phyloP scores from a whole-genome alignment of 139 green algal genomes.

The Edaphochlamys debaryana region DNA sequence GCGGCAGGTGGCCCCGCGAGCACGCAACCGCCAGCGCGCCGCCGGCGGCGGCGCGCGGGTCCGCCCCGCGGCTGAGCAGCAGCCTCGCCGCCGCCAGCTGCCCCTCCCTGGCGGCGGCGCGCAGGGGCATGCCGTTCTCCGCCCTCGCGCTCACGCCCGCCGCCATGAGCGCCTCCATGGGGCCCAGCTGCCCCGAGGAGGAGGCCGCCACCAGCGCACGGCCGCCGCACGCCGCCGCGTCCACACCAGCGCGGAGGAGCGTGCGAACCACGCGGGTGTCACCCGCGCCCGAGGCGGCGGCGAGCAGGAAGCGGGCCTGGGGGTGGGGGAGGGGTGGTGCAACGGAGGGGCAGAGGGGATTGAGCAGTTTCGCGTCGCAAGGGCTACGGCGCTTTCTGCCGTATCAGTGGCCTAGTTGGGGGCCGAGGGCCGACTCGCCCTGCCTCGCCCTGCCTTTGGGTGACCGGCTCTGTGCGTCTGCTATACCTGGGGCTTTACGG shows the following conservation, averaged over 20 bases:
- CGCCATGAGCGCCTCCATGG: constrained; percentile 3
- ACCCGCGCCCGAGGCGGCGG: not conserved
- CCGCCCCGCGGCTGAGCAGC: constrained; percentile 11
- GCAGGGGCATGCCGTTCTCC: constrained; percentile 30
- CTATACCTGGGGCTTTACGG: not conserved
- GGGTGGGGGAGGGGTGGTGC: not conserved
- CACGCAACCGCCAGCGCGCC: constrained; percentile 13
- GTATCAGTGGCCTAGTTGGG: no score
- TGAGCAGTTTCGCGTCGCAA: not conserved
- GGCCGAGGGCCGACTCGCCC: no score
- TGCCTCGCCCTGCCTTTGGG: no score
- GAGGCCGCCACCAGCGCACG: constrained; percentile 19
- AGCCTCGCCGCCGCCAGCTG: not conserved
- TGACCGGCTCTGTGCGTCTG: no score
- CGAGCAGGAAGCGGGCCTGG: constrained; percentile 25
- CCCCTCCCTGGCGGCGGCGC: constrained; percentile 4
- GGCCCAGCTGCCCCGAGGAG: not conserved
- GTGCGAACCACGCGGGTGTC: constrained; percentile 2
- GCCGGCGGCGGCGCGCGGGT: constrained; percentile 9
- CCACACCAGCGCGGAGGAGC: not conserved
- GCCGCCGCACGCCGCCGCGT: not conserved
- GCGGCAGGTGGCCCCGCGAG: constrained; percentile 2
- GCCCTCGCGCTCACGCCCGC: constrained; percentile 11
- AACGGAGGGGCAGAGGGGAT: no score
- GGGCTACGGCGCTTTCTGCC: no score